A percentile compares a stretch with the other conserved stretches of the same genome.
Conservation (phyloP, 352 stramenopile genomes). For the Blastocystis sp. region DNA sequence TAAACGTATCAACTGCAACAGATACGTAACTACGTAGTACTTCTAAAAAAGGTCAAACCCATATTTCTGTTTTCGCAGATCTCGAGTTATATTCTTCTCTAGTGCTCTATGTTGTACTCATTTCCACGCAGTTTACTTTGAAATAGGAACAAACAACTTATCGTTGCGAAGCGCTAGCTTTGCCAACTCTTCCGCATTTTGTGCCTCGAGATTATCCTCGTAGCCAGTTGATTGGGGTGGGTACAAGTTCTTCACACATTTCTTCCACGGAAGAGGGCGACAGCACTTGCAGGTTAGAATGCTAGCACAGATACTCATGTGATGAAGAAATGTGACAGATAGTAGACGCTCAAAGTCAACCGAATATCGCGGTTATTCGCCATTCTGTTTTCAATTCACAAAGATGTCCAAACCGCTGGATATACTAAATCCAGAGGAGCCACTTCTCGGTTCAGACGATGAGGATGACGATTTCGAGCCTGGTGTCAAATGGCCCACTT, state of each 20-base stretch:
- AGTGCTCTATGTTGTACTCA: not conserved
- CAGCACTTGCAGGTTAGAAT: constrained; percentile 6
- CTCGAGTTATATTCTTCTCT: constrained; percentile 17
- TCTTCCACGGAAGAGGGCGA: not conserved
- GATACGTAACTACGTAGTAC: not conserved
- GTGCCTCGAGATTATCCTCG: constrained; percentile 25
- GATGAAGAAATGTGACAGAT: not conserved
- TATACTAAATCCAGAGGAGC: constrained; percentile 22
- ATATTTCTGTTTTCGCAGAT: constrained; percentile 24
- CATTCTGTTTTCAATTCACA: not conserved
- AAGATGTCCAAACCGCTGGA: not conserved
- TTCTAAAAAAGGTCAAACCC: not conserved
- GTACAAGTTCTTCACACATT: constrained; percentile 39
- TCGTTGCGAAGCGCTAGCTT: constrained; percentile 34
- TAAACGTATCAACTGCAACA: not conserved
- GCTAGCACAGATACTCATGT: not conserved
- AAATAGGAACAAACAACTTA: constrained; percentile 51
- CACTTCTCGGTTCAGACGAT: constrained; percentile 49
- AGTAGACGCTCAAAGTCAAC: not conserved
- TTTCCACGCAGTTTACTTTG: not conserved
- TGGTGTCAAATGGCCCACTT: not conserved
- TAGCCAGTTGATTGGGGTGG: not conserved
- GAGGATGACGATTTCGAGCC: constrained; percentile 59
- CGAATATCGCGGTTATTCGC: not conserved
- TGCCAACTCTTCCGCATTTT: constrained; percentile 33